A percentile compares a stretch with the other conserved stretches of the same genome.
phyloP scores from a whole-genome alignment of 768 basidiomycete genomes.

The Agaricus bisporus region DNA sequence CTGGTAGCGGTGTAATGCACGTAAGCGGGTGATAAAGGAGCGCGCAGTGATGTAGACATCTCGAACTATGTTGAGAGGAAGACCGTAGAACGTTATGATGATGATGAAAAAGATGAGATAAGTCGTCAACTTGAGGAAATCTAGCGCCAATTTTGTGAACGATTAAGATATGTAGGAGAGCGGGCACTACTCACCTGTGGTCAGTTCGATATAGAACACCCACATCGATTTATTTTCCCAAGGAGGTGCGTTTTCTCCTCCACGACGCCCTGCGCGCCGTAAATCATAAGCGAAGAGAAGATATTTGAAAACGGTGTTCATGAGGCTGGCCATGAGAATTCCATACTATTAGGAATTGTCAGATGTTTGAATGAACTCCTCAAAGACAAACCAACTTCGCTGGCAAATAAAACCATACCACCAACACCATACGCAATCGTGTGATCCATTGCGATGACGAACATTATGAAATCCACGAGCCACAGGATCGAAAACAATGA shows the following conservation, averaged over 20 bases:
- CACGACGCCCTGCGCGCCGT: constrained; percentile 66
- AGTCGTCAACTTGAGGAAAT: constrained; percentile 88
- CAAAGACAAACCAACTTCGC: constrained; percentile 56
- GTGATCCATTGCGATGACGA: constrained; percentile 74
- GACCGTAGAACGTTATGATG: constrained; percentile 89
- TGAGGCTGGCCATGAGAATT: constrained; percentile 75
- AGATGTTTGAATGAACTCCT: constrained; percentile 8
- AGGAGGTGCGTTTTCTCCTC: constrained; percentile 79
- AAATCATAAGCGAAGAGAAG: constrained; percentile 76
- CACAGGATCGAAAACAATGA: constrained; percentile 71
- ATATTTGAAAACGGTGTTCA: constrained; percentile 80
- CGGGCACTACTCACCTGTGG: constrained; percentile 58
- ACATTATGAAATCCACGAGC: constrained; percentile 69
- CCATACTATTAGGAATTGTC: constrained; percentile 57
- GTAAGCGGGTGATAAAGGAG: constrained; percentile 83
- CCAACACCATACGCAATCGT: constrained; percentile 76
- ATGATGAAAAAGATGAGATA: constrained; percentile 93
- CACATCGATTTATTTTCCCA: constrained; percentile 99
- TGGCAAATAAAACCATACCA: constrained; percentile 92
- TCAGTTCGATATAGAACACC: constrained; percentile 89
- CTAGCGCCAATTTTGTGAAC: constrained; percentile 31
- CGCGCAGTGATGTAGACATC: constrained; percentile 95
- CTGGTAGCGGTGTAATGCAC: constrained; percentile 88
- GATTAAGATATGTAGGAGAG: constrained; percentile 9
- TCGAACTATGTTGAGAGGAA: constrained; percentile 94